phyloP scores from a whole-genome alignment of 2,329 filamentous ascomycete species.

The Apiospora saccharicola region DNA sequence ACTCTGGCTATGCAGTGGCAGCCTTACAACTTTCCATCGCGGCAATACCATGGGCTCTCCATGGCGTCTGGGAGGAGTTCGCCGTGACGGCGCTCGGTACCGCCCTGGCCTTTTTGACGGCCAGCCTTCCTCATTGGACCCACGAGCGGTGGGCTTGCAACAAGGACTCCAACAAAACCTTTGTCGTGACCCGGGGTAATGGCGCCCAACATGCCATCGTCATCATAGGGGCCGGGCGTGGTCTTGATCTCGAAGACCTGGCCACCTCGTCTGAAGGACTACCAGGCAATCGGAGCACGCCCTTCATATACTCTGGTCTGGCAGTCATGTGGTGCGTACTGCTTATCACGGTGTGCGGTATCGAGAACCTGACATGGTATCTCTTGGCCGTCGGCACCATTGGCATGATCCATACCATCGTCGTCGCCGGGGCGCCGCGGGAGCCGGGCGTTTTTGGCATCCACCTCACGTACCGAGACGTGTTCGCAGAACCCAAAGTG shows the following conservation, averaged over 20 bases:
- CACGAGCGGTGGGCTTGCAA: not conserved
- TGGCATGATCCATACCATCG: conserved; percentile 4
- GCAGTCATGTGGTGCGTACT: not conserved
- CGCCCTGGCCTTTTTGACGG: not conserved
- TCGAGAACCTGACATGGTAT: not conserved
- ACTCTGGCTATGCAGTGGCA: not conserved
- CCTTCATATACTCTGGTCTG: not conserved
- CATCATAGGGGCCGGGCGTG: not conserved
- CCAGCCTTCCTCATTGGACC: not conserved
- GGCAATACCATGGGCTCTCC: not conserved
- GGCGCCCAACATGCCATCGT: not conserved
- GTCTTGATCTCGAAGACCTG: not conserved
- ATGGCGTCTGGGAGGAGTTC: not conserved
- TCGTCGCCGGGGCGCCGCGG: not conserved
- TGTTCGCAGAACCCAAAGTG: not conserved
- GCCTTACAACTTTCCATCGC: not conserved
- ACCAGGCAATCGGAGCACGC: not conserved
- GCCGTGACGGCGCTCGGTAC: not conserved
- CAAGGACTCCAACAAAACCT: not conserved
- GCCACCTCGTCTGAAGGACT: not conserved
- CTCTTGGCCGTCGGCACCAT: not conserved
- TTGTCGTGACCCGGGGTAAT: not conserved
- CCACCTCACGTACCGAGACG: not conserved
- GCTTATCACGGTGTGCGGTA: conserved; percentile 1
- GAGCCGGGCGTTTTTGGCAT: not conserved